These are phyloP conservation scores for Secale cereale DNA, from an alignment of 176 grass and related monocot species.

Conservation along the genomic window DNA sequence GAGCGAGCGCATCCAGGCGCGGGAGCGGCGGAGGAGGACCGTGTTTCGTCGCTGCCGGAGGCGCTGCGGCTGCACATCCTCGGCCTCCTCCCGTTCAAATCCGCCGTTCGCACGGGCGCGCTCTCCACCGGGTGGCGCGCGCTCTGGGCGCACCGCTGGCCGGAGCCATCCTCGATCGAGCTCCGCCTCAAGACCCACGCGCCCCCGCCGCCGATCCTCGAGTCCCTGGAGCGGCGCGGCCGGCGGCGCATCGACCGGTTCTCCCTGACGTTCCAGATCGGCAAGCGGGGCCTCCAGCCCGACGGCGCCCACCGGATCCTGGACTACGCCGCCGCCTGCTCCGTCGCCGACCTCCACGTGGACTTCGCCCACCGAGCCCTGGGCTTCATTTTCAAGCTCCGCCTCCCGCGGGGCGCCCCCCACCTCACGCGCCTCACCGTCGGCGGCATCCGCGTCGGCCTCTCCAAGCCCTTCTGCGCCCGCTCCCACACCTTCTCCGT, in stretches of 20 bases:
- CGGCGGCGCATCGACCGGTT: conserved; percentile 19
- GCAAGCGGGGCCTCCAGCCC: neutral
- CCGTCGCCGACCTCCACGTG: neutral
- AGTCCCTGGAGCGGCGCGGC: neutral
- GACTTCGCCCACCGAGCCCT: neutral
- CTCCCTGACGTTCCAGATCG: conserved; percentile 21
- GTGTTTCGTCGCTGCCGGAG: neutral
- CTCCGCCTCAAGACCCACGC: neutral
- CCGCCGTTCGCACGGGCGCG: neutral
- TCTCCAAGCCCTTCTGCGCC: neutral
- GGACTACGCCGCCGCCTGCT: neutral
- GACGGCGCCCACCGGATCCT: neutral
- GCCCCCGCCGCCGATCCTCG: neutral
- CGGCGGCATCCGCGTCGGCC: neutral
- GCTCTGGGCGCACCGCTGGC: conserved; percentile 17
- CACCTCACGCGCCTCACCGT: neutral
- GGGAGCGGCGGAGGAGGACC: neutral
- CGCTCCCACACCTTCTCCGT: neutral
- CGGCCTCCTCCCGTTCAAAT: neutral
- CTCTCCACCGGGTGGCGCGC: neutral
- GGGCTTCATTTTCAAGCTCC: neutral
- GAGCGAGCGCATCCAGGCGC: neutral
- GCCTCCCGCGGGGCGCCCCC: neutral
- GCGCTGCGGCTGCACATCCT: conserved; percentile 12
- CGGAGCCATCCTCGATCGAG: neutral